Evolutionary conservation across 306 rosid genomes (phyloP).

Genomic region (Rubus idaeus): DNA sequence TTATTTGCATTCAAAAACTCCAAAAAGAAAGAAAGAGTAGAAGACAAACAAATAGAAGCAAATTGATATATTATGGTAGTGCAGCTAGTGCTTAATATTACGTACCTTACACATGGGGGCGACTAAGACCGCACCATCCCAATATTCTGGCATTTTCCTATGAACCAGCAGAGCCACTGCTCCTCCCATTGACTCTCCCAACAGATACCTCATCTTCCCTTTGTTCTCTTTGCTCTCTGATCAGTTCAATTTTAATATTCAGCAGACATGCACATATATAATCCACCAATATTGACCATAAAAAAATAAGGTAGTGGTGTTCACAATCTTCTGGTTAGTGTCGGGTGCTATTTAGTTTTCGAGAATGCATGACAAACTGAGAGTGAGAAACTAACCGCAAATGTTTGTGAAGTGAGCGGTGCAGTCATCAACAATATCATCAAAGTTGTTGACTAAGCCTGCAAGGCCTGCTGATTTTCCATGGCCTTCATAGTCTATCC

Average conservation of each 20-base stretch:
- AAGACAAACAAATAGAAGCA: background rate
- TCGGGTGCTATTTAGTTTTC: background rate
- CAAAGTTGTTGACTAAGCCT: slow-evolving; percentile 57
- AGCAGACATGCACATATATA: background rate
- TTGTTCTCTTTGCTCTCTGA: slow-evolving; percentile 60
- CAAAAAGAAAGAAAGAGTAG: background rate
- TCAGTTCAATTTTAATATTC: background rate
- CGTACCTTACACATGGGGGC: slow-evolving; percentile 99
- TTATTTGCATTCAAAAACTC: slow-evolving; percentile 1
- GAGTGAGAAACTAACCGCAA: slow-evolving; percentile 45
- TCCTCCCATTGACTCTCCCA: slow-evolving; percentile 99
- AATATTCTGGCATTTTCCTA: slow-evolving; percentile 55
- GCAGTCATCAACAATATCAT: slow-evolving; percentile 53
- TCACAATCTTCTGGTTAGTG: background rate
- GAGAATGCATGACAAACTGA: background rate
- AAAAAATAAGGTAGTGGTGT: background rate
- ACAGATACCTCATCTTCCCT: slow-evolving; percentile 58
- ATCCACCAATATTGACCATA: background rate
- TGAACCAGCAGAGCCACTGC: slow-evolving; percentile 73
- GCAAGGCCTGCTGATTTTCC: slow-evolving; percentile 79
- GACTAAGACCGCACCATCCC: slow-evolving; percentile 91
- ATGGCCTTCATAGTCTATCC: slow-evolving; percentile 91
- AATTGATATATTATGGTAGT: background rate
- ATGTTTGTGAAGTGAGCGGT: slow-evolving; percentile 48
- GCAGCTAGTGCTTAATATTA: background rate